Evolutionary conservation across 23 red algal species (phyloP).

Genomic region (Gracilaria vermiculophylla): DNA sequence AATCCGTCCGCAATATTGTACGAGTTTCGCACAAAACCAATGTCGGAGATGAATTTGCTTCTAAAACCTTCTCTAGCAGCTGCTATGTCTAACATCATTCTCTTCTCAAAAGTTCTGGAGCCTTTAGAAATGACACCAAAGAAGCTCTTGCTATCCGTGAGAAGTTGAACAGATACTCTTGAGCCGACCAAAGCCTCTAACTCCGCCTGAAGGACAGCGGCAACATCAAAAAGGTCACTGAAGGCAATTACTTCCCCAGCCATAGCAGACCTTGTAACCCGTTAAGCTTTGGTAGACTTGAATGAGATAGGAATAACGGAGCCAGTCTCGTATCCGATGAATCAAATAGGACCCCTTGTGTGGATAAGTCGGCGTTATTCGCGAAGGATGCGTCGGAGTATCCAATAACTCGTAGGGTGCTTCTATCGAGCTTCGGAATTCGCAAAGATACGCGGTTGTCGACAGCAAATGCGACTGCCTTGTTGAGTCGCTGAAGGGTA

Average conservation of each 20-base stretch:
- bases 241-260: conserved; percentile 20
- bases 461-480: neutral
- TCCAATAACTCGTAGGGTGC: conserved; percentile 6
- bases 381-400: conserved; percentile 37
- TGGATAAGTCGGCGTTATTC: conserved; percentile 8
- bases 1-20: conserved; percentile 26
- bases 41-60: conserved; percentile 8
- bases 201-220: neutral
- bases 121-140: conserved; percentile 49
- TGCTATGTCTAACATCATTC: conserved; percentile 36
- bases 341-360: conserved; percentile 3
- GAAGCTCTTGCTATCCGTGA: conserved; percentile 14
- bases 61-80: conserved; percentile 15
- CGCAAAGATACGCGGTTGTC: neutral
- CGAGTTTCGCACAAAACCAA: conserved; percentile 16
- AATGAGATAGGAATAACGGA: neutral
- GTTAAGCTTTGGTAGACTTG: conserved; percentile 1
- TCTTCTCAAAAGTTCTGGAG: conserved; percentile 7
- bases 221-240: neutral
- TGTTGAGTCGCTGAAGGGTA: conserved; percentile 4
- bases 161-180: neutral
- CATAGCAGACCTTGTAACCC: conserved; percentile 38
- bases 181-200: neutral
- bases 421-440: neutral
- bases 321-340: neutral